Percentiles rank a stretch among this genome's conserved stretches.
phyloP scores from a whole-genome alignment of 306 rosid genomes.

The Alnus glutinosa region DNA sequence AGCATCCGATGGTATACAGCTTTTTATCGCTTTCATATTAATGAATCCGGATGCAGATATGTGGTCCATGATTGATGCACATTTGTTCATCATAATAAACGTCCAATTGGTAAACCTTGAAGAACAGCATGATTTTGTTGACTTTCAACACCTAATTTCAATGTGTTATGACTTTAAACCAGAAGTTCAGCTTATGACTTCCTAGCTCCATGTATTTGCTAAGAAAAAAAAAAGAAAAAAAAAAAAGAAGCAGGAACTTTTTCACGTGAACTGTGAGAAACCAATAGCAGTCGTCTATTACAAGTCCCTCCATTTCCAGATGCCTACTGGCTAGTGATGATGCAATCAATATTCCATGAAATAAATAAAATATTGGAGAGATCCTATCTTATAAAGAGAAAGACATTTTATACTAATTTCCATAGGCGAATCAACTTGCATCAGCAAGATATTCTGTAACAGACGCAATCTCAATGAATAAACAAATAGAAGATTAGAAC shows the following conservation, averaged over 20 bases:
- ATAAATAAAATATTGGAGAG: constrained; percentile 36
- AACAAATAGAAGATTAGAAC: constrained; percentile 23
- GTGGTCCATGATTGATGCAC: neutral
- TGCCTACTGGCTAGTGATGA: constrained; percentile 37
- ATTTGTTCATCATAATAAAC: neutral
- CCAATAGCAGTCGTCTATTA: constrained; percentile 35
- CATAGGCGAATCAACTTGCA: constrained; percentile 36
- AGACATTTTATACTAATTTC: constrained; percentile 38
- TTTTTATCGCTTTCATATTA: neutral
- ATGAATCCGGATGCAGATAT: neutral
- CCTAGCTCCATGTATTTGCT: too few relatives aligned
- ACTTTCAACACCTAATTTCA: neutral
- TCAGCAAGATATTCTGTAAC: constrained; percentile 50
- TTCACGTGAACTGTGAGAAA: constrained; percentile 60
- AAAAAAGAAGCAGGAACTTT: neutral
- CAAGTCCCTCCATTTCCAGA: constrained; percentile 38
- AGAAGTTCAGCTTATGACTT: too few relatives aligned
- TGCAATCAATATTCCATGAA: constrained; percentile 32
- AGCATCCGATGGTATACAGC: neutral
- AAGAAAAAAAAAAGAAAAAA: neutral
- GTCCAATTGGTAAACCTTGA: neutral
- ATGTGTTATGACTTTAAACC: neutral
- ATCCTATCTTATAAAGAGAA: constrained; percentile 24
- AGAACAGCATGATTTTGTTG: neutral
- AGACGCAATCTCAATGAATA: constrained; percentile 43